Base-by-base conservation (phyloP, 352 stramenopile genomes). In the Phytopythium sindhum region DNA sequence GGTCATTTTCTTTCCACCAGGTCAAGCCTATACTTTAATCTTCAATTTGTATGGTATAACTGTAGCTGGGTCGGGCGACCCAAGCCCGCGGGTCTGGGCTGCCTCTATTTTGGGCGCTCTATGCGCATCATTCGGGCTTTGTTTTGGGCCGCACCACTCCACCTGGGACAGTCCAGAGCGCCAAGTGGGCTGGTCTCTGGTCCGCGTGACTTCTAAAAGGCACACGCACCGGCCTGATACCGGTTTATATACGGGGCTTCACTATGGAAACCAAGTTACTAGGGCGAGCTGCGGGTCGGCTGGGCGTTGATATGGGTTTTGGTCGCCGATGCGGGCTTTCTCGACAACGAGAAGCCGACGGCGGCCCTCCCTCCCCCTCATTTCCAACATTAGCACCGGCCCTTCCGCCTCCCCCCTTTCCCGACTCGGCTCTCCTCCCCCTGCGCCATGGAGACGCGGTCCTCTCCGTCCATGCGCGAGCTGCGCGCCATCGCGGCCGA, bases 391-490 rank as follows among this genome's bases (percentile, higher is more conserved):
- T 52, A 21, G 45, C 45, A 23, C 45, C 23, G n/a, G n/a, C 45
- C n/a, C n/a, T 31, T 29, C 45, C 45, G 23, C 10, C 45, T 19
- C 45, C 45, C 21, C 45, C 45, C 45, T 26, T 17, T 26, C 23
- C 45, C n/a, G 4, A 11, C n/a, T n/a, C 45, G n/a, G n/a, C 21
- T 4, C 21, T 31, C n/a, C 44, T 29, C 45, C n/a, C n/a, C 44
- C 23, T 26, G 0, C 14, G 24, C 57, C 42, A 90, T 95, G 86
- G 86, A 95, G 75, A 95, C 86, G 10, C 80, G 86, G 50, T 95
- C 81, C 5, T 95, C 82, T 65, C 84, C 84, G 39, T 93, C 86
- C 33, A 92, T 95, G 84, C 60, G 72, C 47, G 78, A 95, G 71
- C 75, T 95, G 61, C 86, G 75, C 64, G 72, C 64, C 19, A 57